phyloP scores from a whole-genome alignment of 306 rosid species.

The Quercus variabilis region DNA sequence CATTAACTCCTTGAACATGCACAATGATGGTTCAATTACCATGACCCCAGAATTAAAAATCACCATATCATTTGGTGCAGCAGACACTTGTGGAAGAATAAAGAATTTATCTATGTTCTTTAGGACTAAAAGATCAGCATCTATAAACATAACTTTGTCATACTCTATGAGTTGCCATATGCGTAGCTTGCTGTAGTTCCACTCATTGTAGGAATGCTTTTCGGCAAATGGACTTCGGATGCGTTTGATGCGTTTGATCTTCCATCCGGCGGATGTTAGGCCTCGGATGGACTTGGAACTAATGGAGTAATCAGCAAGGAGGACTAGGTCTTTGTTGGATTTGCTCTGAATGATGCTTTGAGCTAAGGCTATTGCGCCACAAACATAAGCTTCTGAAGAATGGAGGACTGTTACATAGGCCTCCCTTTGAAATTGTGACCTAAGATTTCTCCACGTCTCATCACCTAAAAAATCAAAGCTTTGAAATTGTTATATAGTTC shows the following conservation, averaged over 20 bases:
- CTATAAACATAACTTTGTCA: slow-evolving; percentile 67
- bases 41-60: slow-evolving; percentile 76
- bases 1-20: slow-evolving; percentile 66
- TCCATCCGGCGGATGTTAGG: slow-evolving; percentile 71
- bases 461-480: slow-evolving; percentile 29
- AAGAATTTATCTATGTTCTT: slow-evolving; percentile 44
- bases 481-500: too few relatives aligned
- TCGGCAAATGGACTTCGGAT: slow-evolving; percentile 55
- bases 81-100: slow-evolving; percentile 55
- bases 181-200: slow-evolving; percentile 90
- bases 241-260: slow-evolving; percentile 42
- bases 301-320: slow-evolving; percentile 65
- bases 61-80: slow-evolving; percentile 39
- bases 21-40: slow-evolving; percentile 72
- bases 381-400: slow-evolving; percentile 78
- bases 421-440: slow-evolving; percentile 10
- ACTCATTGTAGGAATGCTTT: slow-evolving; percentile 55
- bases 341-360: slow-evolving; percentile 60
- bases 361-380: slow-evolving; percentile 88
- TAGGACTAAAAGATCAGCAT: slow-evolving; percentile 60
- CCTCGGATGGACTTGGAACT: slow-evolving; percentile 34
- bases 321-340: slow-evolving; percentile 54
- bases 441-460: slow-evolving; percentile 43
- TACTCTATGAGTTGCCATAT: slow-evolving; percentile 61
- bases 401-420: slow-evolving; percentile 81